Base-by-base conservation (phyloP, 345 rosid species). In the Camelina neglecta region DNA sequence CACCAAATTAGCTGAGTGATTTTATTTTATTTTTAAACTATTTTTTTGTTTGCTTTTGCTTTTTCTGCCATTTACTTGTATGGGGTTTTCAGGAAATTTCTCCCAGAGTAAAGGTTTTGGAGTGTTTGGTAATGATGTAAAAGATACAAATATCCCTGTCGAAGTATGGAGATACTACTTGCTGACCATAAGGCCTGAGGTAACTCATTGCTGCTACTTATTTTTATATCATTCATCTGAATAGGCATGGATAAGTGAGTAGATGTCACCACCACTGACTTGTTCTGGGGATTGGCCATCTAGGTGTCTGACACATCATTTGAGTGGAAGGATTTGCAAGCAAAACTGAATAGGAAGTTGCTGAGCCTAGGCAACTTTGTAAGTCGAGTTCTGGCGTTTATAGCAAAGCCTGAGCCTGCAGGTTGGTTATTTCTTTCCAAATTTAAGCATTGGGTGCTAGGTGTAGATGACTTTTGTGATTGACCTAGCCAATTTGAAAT, bases 161-260 rank as follows among this genome's bases (percentile, higher is more conserved):
- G 98, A 95, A 92, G 99, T 90, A 21, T 95, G 97, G 98, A 85
- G 99, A 86, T 95, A 95, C 83, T 95, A 95, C 84, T 83, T 95
- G 76, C 83, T 95, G 65, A 90, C 89, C 68, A 95, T 90, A 77
- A 85, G 99, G 80, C 99, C 98, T 10, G 99, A 95, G 97, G 99
- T 88, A 85, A 81, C 53, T 69, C 53, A 78, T 53, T 61, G 64
- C 55, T 63, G n/a, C n/a, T 18, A 54, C 41, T 10, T 41, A 11
- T 53, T 23, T 75, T 66, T 59, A 44, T 47, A 26, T 26, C 67
- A 38, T 39, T 60, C 51, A 4, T 67, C 60, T 26, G 29, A 26
- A 39, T 29, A 61, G 47, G 55, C 42, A 33, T 70, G 58, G 35
- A 20, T 29, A 63, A 45, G 29, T 54, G 18, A 38, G 29, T 39